A percentile compares a stretch with the other conserved stretches of the same genome.
These are phyloP conservation scores for Dicorynia guianensis DNA, from an alignment of 306 rosid species.

Conservation along the genomic window DNA sequence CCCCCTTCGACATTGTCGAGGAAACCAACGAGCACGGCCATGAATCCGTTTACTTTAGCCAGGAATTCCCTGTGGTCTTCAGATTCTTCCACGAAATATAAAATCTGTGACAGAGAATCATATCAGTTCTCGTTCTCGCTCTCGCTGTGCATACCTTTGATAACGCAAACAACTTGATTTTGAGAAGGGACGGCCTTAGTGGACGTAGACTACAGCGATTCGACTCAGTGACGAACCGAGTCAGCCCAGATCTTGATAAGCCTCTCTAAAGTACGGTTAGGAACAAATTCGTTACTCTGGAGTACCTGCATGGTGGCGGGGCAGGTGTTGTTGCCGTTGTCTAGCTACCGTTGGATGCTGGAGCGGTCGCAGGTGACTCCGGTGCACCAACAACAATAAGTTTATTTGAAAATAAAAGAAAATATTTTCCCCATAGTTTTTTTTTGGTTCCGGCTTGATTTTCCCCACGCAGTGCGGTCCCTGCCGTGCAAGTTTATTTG, in stretches of 20 bases:
- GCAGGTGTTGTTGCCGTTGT: conserved; percentile 93
- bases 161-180: conserved; percentile 47
- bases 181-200: conserved; percentile 36
- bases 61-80: conserved; percentile 68
- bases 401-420: no score
- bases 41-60: conserved; percentile 52
- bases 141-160: conserved; percentile 31
- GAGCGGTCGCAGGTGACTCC: conserved; percentile 97
- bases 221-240: conserved; percentile 50
- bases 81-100: conserved; percentile 61
- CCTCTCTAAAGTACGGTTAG: conserved; percentile 81
- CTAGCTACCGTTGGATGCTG: conserved; percentile 95
- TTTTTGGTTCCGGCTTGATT: no score
- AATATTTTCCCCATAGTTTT: no score
- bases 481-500: no score
- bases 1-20: conserved; percentile 63
- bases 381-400: no score
- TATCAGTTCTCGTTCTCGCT: not conserved
- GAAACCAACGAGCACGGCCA: conserved; percentile 55
- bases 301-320: conserved; percentile 98
- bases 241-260: conserved; percentile 96
- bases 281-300: conserved; percentile 73
- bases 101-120: conserved; percentile 55
- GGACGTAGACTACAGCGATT: conserved; percentile 46
- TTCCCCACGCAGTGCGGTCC: no score